These are phyloP conservation scores for Mortierella sp. DNA, from an alignment of 371 early-diverging fungal genomes.

Conservation along the genomic window DNA sequence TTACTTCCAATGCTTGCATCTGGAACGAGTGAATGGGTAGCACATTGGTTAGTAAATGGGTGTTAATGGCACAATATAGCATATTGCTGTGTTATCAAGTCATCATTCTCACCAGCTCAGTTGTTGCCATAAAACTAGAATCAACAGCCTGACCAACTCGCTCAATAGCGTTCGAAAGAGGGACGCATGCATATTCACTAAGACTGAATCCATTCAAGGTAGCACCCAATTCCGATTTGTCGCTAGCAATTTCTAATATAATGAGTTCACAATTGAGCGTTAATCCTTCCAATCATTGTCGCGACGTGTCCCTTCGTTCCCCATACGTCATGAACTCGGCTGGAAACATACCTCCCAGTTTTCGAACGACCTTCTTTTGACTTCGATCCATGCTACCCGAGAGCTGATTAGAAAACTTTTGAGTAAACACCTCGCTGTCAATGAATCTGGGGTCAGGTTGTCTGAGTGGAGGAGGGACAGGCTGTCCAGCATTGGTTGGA, in stretches of 20 bases:
- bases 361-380: constrained; percentile 68
- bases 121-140: constrained; percentile 80
- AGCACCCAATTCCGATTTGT: constrained; percentile 93
- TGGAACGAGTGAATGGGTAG: constrained; percentile 12
- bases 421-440: constrained; percentile 77
- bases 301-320: not conserved
- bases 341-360: constrained; percentile 64
- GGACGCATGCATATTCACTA: constrained; percentile 70
- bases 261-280: not conserved
- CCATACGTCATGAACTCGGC: not conserved
- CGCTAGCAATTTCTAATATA: constrained; percentile 67
- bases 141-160: constrained; percentile 93
- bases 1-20: constrained; percentile 78
- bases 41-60: not conserved
- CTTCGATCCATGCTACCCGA: constrained; percentile 70
- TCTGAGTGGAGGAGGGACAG: constrained; percentile 30
- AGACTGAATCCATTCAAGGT: constrained; percentile 95
- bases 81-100: not conserved
- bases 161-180: constrained; percentile 88
- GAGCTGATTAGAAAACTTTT: constrained; percentile 73
- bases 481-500: constrained; percentile 12
- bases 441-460: constrained; percentile 78
- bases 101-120: constrained; percentile 67
- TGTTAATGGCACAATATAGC: not conserved
- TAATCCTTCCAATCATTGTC: too few species aligned